Conservation (phyloP, 805 yeast genomes). For the Cyberlindnera meyerae region DNA sequence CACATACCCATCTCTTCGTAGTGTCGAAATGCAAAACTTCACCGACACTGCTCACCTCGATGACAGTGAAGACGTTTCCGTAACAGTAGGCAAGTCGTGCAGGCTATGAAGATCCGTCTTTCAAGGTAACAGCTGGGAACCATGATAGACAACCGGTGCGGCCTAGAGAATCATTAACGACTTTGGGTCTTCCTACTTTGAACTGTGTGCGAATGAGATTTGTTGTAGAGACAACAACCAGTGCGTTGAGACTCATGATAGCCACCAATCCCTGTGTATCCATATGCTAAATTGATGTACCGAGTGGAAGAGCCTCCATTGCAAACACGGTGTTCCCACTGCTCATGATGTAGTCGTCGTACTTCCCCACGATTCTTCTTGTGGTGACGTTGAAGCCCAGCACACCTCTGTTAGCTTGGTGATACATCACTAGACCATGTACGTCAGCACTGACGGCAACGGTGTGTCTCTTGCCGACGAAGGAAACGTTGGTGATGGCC, state of each 20-base stretch:
- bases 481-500: constrained; percentile 39
- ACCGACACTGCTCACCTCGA: constrained; percentile 41
- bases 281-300: constrained; percentile 46
- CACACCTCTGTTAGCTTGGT: constrained; percentile 56
- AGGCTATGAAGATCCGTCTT: constrained; percentile 23
- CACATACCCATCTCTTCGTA: constrained; percentile 37
- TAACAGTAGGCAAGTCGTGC: constrained; percentile 65
- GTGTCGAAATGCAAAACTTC: constrained; percentile 33
- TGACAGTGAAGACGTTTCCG: constrained; percentile 53
- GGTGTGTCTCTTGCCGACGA: constrained; percentile 49
- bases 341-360: constrained; percentile 20
- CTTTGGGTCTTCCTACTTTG: constrained; percentile 45
- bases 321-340: constrained; percentile 33
- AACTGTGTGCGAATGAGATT: constrained; percentile 46
- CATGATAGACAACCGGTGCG: constrained; percentile 49
- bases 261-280: constrained; percentile 60
- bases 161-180: constrained; percentile 26
- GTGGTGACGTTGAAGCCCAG: constrained; percentile 45
- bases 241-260: constrained; percentile 44
- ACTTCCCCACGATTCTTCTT: constrained; percentile 48
- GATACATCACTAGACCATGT: constrained; percentile 55
- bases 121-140: constrained; percentile 49
- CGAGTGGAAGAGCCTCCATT: constrained; percentile 54
- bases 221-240: constrained; percentile 55
- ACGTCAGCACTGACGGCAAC: constrained; percentile 51